Evolutionary conservation across 2,329 filamentous ascomycete species (phyloP).

Genomic region (Ceratocystis colombiana): DNA sequence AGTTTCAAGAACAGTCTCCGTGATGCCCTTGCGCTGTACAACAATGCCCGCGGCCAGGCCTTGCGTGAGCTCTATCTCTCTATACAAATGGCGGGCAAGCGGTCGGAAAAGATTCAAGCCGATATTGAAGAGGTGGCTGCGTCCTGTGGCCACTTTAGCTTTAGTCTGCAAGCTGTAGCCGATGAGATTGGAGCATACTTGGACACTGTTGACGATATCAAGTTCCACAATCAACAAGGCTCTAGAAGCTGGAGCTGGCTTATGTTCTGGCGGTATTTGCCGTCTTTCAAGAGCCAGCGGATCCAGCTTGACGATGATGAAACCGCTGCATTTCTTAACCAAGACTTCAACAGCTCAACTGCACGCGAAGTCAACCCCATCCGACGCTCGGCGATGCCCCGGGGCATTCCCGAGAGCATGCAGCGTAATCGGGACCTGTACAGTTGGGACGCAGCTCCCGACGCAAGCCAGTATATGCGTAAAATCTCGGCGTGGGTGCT

Average conservation of each 20-base stretch:
- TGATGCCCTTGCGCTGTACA: conserved; percentile 72
- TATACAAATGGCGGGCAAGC: conserved; percentile 59
- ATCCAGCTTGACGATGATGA: conserved; percentile 24
- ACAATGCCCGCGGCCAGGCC: conserved; percentile 62
- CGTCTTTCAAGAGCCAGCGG: conserved; percentile 26
- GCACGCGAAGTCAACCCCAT: conserved; percentile 24
- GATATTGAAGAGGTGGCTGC: conserved; percentile 96
- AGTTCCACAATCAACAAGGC: conserved; percentile 24
- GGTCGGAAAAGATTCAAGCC: conserved; percentile 67
- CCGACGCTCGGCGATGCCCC: conserved; percentile 38
- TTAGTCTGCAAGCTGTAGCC: conserved; percentile 79
- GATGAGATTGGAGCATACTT: conserved; percentile 80
- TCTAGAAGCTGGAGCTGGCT: conserved; percentile 82
- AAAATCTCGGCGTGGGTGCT: conserved; percentile 40
- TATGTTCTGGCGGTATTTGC: conserved; percentile 55
- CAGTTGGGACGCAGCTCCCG: conserved; percentile 46
- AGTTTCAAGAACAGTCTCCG: conserved; percentile 70
- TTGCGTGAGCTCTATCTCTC: conserved; percentile 70
- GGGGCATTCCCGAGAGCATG: conserved; percentile 47
- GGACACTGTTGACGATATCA: conserved; percentile 69
- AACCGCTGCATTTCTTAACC: conserved; percentile 20
- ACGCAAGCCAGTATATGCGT: conserved; percentile 38
- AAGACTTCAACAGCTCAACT: conserved; percentile 7
- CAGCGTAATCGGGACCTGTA: conserved; percentile 44
- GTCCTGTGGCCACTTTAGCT: conserved; percentile 95